Conservation (phyloP, 2,329 filamentous ascomycete genomes). For the Pseudocercospora fijiensis region DNA sequence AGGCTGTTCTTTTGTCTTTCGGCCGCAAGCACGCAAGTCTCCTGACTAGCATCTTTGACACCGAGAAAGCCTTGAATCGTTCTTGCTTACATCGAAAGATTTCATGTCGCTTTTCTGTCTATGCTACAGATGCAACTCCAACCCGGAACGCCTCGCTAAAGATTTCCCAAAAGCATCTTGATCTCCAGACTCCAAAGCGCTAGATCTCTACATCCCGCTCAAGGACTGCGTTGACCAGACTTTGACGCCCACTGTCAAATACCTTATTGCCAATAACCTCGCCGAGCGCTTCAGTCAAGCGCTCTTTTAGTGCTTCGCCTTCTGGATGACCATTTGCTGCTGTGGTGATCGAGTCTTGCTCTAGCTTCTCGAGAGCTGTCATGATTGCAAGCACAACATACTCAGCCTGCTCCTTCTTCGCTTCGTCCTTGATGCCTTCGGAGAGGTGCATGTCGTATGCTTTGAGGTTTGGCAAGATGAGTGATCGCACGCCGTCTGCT, state of each 20-base stretch:
- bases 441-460: constrained; percentile 62
- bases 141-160: constrained; percentile 1
- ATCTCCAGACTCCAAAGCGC: background rate
- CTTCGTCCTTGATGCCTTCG: constrained; percentile 56
- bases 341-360: constrained; percentile 43
- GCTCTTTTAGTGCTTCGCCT: constrained; percentile 43
- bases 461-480: constrained; percentile 66
- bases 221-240: constrained; percentile 24
- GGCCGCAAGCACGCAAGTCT: no score
- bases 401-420: constrained; percentile 59
- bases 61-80: background rate
- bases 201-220: background rate
- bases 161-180: background rate
- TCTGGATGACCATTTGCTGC: constrained; percentile 45
- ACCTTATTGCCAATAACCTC: constrained; percentile 45
- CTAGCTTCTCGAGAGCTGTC: constrained; percentile 55
- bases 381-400: constrained; percentile 60
- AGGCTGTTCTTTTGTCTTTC: no score
- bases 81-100: background rate
- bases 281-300: constrained; percentile 46
- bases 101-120: background rate
- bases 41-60: background rate
- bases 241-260: constrained; percentile 41
- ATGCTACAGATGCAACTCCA: background rate
- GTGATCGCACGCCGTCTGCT: constrained; percentile 60